Evolutionary conservation across 2,329 filamentous ascomycete species (phyloP), one percentile per base, ranked within the genome.

Genomic region (Alternaria arbusti): DNA sequence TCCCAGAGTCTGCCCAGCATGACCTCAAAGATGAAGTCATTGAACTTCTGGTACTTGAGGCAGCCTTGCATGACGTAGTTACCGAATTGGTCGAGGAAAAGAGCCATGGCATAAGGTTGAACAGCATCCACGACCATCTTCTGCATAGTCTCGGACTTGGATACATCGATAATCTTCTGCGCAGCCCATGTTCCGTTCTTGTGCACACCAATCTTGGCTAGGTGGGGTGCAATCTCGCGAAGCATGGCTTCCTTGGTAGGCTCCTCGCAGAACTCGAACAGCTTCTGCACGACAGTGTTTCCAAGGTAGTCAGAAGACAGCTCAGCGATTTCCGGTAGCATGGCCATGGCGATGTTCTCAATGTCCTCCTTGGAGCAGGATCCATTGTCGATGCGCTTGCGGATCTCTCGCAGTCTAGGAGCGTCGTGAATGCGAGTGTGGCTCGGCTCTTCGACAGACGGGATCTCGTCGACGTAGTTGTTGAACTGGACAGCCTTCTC

Each of bases 151-250:
- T 91, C 89, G 1, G 91, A 93, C 82, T 96, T 93, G 79, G 94
- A 95, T 7, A 97, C 93, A 74, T 98, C 95, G 71, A 99, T 98
- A 75, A 99, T 98, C 86, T 98, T 99, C 82, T 99, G 96, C 1
- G 96, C 96, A 58, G 96, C 96, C 96, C 96, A 99, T 1, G 96
- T 99, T 66, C 96, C 96, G 75, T 99, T 99, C 87, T 99, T 99
- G 86, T 99, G 96, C 8, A 97, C 90, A 73, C 96, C 96, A 81
- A 98, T 97, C 81, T 98, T 94, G 25, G 95, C 94, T 78, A 98
- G 87, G 77, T 97, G 94, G 61, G 95, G 94, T 3, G 92, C 89
- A 73, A 99, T 97, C 76, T 94, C 89, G 13, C 84, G 82, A 61
- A 99, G 85, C 96, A 99, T 98, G 60, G 91, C 90, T 79, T 97